Percentiles rank a stretch among this genome's conserved stretches.
phyloP scores from a whole-genome alignment of 495 filamentous ascomycete genomes.

The Ascodesmis nigricans region DNA sequence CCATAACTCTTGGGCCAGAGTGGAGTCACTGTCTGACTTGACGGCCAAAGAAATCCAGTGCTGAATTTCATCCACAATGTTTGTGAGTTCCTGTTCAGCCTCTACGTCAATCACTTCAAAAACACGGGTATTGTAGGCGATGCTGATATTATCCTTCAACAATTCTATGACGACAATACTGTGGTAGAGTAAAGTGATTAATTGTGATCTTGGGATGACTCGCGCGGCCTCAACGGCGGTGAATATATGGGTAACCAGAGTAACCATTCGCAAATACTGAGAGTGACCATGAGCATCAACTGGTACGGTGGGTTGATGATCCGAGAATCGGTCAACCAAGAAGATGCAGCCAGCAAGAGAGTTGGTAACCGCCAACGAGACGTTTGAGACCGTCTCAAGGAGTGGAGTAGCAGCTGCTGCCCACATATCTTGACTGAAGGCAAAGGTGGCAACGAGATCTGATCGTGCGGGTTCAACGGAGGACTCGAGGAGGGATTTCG shows the following conservation, averaged over 20 bases:
- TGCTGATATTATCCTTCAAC: conserved; percentile 39
- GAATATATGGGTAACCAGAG: conserved; percentile 40
- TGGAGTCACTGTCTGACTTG: conserved; percentile 9
- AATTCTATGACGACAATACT: conserved; percentile 35
- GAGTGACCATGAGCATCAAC: conserved; percentile 48
- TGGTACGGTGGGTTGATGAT: neutral
- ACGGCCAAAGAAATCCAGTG: conserved; percentile 31
- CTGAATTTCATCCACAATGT: conserved; percentile 36
- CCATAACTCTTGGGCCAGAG: no score
- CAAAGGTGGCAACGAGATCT: conserved; percentile 24
- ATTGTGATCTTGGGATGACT: conserved; percentile 4
- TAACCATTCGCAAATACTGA: conserved; percentile 46
- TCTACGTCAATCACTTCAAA: no score
- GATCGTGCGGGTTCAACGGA: conserved; percentile 20
- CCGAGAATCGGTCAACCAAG: conserved; percentile 27
- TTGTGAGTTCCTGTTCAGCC: conserved; percentile 35
- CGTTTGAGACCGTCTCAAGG: conserved; percentile 33
- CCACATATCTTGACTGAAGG: conserved; percentile 32
- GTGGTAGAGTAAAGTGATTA: conserved; percentile 24
- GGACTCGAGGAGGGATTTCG: conserved; percentile 29
- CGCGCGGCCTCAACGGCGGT: conserved; percentile 1
- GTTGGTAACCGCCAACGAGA: conserved; percentile 48
- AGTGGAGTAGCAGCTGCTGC: conserved; percentile 34
- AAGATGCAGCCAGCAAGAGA: conserved; percentile 47
- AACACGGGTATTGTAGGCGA: conserved; percentile 21